A percentile compares a stretch with the other conserved stretches of the same genome.
Conservation (phyloP, 2,329 filamentous ascomycete genomes). For the Paraconiothyrium brasiliense region DNA sequence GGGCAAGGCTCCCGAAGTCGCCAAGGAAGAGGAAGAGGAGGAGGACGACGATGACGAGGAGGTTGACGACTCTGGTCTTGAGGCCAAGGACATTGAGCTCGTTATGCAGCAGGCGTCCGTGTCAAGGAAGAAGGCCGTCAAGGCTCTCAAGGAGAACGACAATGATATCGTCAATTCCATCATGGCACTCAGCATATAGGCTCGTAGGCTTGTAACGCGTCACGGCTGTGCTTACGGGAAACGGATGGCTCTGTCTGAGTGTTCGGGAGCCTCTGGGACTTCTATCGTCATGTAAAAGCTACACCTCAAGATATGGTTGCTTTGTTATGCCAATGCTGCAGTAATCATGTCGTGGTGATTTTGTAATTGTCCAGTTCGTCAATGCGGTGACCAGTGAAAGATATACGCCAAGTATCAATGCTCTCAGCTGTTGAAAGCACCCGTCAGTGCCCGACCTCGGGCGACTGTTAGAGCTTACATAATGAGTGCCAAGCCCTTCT, state of each 20-base stretch:
- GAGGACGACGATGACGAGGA: constrained; percentile 95
- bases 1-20: constrained; percentile 73
- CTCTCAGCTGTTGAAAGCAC: not conserved
- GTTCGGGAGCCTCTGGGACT: constrained; percentile 18
- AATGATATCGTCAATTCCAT: constrained; percentile 99
- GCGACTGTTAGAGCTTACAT: constrained; percentile 14
- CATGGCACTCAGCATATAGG: constrained; percentile 81
- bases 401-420: not conserved
- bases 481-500: constrained; percentile 5
- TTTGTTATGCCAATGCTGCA: not conserved
- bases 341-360: not conserved
- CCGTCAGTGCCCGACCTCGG: not conserved
- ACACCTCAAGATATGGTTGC: constrained; percentile 13
- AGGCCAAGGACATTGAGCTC: constrained; percentile 99
- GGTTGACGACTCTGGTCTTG: constrained; percentile 91
- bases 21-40: constrained; percentile 72
- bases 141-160: constrained; percentile 98
- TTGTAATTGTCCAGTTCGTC: not conserved
- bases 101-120: constrained; percentile 98
- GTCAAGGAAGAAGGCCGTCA: constrained; percentile 97
- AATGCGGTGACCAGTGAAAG: not conserved
- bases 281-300: constrained; percentile 17
- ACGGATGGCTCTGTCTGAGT: constrained; percentile 18
- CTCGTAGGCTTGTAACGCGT: constrained; percentile 10
- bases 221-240: constrained; percentile 14